phyloP scores from a whole-genome alignment of 2,329 filamentous ascomycete species.

The Chrysoporthe cubensis region DNA sequence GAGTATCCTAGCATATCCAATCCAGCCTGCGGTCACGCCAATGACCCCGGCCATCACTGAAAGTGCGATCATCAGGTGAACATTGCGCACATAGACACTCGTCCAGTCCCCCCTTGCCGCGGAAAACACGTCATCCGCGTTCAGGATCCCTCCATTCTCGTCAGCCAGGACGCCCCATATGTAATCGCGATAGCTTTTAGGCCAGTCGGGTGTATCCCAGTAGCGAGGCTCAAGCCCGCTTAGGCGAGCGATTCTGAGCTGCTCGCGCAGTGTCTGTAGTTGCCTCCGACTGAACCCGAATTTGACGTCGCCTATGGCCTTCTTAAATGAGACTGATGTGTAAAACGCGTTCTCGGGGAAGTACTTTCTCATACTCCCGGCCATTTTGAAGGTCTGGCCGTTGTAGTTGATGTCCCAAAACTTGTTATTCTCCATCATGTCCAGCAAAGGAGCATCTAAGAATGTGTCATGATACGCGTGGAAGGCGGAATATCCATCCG shows the following conservation, averaged over 20 bases:
- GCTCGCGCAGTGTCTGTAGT: background rate
- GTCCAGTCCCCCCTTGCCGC: background rate
- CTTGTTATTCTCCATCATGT: background rate
- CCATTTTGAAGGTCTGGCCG: background rate
- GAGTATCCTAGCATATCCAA: background rate
- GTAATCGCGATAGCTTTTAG: background rate
- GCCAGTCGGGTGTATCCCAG: constrained; percentile 1
- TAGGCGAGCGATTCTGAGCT: background rate
- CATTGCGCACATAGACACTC: background rate
- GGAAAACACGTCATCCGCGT: background rate
- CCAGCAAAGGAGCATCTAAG: background rate
- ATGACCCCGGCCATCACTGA: background rate
- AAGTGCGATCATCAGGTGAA: background rate
- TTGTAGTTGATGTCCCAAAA: background rate
- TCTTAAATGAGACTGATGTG: background rate
- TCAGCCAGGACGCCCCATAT: background rate
- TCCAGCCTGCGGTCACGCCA: background rate
- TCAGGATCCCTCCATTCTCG: background rate
- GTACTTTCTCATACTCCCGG: background rate
- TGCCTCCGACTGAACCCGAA: background rate
- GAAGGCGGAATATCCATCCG: background rate
- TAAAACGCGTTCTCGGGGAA: background rate
- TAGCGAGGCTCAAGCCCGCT: constrained; percentile 2
- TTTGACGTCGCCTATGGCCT: background rate
- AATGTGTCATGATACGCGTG: constrained; percentile 1